These are phyloP conservation scores for Elsinoe fawcettii DNA, from an alignment of 2,329 filamentous ascomycete species.

Conservation along the genomic window DNA sequence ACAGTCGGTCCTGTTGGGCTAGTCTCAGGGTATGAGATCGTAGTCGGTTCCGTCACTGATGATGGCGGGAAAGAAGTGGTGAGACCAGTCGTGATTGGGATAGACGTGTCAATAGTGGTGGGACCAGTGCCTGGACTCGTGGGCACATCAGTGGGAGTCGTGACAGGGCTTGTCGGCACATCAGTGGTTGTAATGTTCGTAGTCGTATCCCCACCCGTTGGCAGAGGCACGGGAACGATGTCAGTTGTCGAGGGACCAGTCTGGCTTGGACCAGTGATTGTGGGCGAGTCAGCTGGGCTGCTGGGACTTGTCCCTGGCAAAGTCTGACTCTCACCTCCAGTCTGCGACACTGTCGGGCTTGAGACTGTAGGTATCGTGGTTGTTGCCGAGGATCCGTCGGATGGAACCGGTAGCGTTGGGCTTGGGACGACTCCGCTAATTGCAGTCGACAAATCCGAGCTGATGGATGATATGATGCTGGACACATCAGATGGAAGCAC, in stretches of 20 bases:
- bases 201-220: conserved; percentile 1
- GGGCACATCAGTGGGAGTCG: conserved; percentile 1
- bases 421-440: not conserved
- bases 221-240: not conserved
- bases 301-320: not conserved
- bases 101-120: conserved; percentile 6
- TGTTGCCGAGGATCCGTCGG: not conserved
- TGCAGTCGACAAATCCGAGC: not conserved
- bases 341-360: not conserved
- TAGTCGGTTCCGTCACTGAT: conserved; percentile 10
- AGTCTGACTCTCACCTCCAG: conserved; percentile 1
- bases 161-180: not conserved
- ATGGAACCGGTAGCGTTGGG: not conserved
- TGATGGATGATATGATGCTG: conserved; percentile 6
- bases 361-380: conserved; percentile 1
- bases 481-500: not conserved
- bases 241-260: conserved; percentile 1
- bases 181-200: conserved; percentile 12
- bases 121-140: conserved; percentile 17
- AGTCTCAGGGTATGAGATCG: conserved; percentile 16
- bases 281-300: conserved; percentile 7
- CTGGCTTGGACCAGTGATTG: conserved; percentile 1
- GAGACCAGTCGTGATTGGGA: conserved; percentile 10
- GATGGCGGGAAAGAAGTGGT: conserved; percentile 11
- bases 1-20: conserved; percentile 17